Base-by-base conservation (phyloP, 331 rosid species). In the Pyracantha coccinea region DNA sequence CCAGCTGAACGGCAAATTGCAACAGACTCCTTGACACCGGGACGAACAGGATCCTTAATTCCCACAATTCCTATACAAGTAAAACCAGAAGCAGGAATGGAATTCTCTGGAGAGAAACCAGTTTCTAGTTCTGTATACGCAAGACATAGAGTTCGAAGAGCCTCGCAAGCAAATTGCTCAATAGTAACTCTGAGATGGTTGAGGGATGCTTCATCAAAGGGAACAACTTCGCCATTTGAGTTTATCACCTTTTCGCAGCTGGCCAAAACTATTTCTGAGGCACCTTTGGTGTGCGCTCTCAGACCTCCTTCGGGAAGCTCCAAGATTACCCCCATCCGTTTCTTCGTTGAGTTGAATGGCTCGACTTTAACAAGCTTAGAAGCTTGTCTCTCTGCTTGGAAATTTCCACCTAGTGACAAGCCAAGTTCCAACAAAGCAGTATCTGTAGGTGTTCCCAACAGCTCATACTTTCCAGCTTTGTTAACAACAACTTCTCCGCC, bases 21-120 rank as follows among this genome's bases (percentile, higher is more conserved):
- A 53, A 95, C 97, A 33, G 99, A 92, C 78, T 95, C 99, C 88
- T 88, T 95, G 14, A 95, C 99, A 65, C 97, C 97, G 2, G 97
- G 99, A 70, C 99, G 97, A 71, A 95, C 96, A 41, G 99, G 97
- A 83, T 95, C 99, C 83, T 95, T 95, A 71, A 95, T 95, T 44
- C 99, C 99, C 53, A 95, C 96, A 69, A 95, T 68, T 73, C 97
- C 99, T 70, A 95, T 87, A 58, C 92, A 90, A 59, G 96, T 94
- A 69, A 78, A 89, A 23, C 99, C 99, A 71, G 96, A 86, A 79
- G 23, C 77, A 61, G 99, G 99, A 84, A 90, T 94, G 27, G 95
- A 68, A 61, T 87, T 84, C 47, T 81, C 72, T 4, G 77, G 69
- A 74, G 97, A 86, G 85, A 90, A 87, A 20, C 89, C 93, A 17